These are phyloP conservation scores for Withania somnifera DNA, from an alignment of 305 asterid species.

Conservation along the genomic window DNA sequence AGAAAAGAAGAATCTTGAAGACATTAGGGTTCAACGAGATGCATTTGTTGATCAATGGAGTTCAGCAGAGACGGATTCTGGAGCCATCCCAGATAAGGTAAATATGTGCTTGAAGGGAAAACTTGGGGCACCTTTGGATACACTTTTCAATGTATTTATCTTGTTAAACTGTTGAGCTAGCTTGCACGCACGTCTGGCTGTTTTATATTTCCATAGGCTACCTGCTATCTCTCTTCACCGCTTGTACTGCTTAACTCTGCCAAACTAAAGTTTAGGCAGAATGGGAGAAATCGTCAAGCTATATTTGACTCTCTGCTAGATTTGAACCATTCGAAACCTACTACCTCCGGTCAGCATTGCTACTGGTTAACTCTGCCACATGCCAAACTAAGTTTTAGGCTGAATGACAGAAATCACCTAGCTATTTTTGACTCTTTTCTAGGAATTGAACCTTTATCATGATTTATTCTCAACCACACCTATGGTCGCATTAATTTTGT, in stretches of 20 bases:
- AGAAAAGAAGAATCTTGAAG: slow-evolving; percentile 1
- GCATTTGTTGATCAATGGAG: background rate
- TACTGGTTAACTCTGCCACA: background rate
- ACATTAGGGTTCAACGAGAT: background rate
- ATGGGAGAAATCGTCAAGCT: background rate
- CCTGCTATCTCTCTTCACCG: background rate
- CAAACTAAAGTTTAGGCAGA: background rate
- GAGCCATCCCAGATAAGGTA: slow-evolving; percentile 1
- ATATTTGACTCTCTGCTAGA: background rate
- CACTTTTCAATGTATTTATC: background rate
- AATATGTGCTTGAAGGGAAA: background rate
- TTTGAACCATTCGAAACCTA: background rate
- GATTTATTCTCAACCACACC: background rate
- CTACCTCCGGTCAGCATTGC: background rate
- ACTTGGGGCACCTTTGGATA: background rate
- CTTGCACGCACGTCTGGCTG: background rate
- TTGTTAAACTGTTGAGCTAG: background rate
- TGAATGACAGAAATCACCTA: background rate
- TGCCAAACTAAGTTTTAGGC: background rate
- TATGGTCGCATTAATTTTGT: background rate
- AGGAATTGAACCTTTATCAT: background rate
- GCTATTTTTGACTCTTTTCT: background rate
- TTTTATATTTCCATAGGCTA: background rate
- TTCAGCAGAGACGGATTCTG: background rate
- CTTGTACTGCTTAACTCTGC: background rate